Base-by-base conservation (phyloP, 2,329 filamentous ascomycete species). In the Aureobasidium sp. region DNA sequence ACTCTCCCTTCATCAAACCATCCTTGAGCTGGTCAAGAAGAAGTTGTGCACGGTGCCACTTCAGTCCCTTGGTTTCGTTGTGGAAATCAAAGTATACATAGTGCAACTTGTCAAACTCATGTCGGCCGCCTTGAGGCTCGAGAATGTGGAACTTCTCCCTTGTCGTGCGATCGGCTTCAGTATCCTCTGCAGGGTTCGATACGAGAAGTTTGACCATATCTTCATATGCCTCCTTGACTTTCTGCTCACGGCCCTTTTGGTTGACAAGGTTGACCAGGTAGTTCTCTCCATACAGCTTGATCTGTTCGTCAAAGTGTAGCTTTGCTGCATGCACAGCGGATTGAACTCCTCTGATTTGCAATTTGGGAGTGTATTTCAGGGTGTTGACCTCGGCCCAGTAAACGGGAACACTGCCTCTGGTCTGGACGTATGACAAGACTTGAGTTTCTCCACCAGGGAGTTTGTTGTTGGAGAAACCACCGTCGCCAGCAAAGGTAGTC, bases 11-110 rank as follows among this genome's bases (percentile, higher is more conserved):
- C 19, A 86, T 78, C 7, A 99, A 79, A 11, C 88, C 88, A 48
- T 90, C 85, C 57, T 85, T 84, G 59, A 99, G 80, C 71, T 88
- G 87, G 67, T 97, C 89, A 63, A 99, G 81, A 24, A 99, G 82
- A 45, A 95, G 81, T 74, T 93, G 87, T 0, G 93, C 92, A 53
- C 92, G 90, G 73, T 99, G 88, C 89, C 94, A 96, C 70, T 89
- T 86, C 69, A 97, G 81, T 40, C 93, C 93, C 76, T 97, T 97
- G 54, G 95, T 99, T 77, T 99, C 94, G 71, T 88, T 91, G 78
- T 99, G 95, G 74, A 95, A 99, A 77, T 99, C 94, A 72, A 99
- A 99, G 78, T 97, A 99, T 69, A 97, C 78, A 74, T 99, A 99
- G 77, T 99, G 93, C 48, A 99, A 78, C 48, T 87, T 87, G 73